A percentile compares a stretch with the other conserved stretches of the same genome.
Conservation (phyloP, 2,329 filamentous ascomycete species). For the Metarhizium brunneum region DNA sequence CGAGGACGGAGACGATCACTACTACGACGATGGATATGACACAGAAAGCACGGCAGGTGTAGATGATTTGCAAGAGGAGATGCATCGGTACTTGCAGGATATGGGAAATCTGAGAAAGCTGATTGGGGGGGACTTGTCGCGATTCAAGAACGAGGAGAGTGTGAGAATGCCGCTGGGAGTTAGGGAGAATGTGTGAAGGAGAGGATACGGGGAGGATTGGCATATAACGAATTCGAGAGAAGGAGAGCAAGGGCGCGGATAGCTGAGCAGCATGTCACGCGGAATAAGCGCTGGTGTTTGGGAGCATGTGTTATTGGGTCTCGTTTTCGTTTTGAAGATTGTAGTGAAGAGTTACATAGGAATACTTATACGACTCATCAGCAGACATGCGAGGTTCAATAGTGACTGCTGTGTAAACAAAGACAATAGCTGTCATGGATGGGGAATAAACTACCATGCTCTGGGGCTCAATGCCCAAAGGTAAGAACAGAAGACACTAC, state of each 20-base stretch:
- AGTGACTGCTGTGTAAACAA: too few relatives aligned
- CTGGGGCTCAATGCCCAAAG: too few relatives aligned
- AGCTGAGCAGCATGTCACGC: not conserved
- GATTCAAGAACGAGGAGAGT: conserved; percentile 54
- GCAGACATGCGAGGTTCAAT: not conserved
- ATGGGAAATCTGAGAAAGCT: conserved; percentile 54
- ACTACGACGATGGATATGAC: conserved; percentile 49
- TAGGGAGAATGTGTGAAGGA: conserved; percentile 28
- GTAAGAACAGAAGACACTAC: too few relatives aligned
- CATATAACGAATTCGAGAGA: not conserved
- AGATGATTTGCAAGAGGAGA: conserved; percentile 69
- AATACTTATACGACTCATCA: not conserved
- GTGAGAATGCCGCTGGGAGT: conserved; percentile 41
- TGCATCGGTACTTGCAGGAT: conserved; percentile 76
- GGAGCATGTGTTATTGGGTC: conserved; percentile 3
- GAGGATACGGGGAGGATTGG: not conserved
- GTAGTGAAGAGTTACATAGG: not conserved
- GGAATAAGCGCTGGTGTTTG: conserved; percentile 7
- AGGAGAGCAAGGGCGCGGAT: not conserved
- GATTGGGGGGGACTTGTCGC: conserved; percentile 68
- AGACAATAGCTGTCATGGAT: too few relatives aligned
- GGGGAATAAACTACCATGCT: too few relatives aligned
- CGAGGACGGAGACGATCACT: conserved; percentile 41
- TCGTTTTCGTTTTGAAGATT: not conserved
- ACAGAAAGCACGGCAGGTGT: conserved; percentile 36